phyloP scores from a whole-genome alignment of 345 rosid genomes.

The Balakata baccata region DNA sequence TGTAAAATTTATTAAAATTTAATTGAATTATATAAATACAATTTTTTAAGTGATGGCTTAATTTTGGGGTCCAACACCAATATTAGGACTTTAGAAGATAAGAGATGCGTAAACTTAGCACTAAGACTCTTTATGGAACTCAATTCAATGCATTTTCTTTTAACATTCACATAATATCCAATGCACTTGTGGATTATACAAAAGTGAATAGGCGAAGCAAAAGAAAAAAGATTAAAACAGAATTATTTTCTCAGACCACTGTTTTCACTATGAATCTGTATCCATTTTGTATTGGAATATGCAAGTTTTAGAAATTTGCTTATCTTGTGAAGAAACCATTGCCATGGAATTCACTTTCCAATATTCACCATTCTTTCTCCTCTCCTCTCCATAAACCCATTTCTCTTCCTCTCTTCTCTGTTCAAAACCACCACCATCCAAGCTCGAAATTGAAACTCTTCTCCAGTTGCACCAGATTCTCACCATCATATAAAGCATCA shows the following conservation, averaged over 20 bases:
- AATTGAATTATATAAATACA: no score
- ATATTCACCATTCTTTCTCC: conserved; percentile 38
- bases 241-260: conserved; percentile 4
- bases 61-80: no score
- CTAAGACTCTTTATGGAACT: no score
- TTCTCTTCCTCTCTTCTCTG: conserved; percentile 39
- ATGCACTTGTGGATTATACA: no score
- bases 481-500: conserved; percentile 59
- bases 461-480: conserved; percentile 69
- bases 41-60: no score
- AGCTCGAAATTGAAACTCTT: conserved; percentile 38
- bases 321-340: conserved; percentile 30
- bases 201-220: no score
- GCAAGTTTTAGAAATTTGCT: conserved; percentile 32
- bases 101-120: no score
- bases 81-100: no score
- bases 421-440: conserved; percentile 28
- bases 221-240: no score
- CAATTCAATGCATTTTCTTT: no score
- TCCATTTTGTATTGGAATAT: conserved; percentile 42
- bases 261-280: conserved; percentile 24
- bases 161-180: no score
- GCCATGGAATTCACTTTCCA: conserved; percentile 44
- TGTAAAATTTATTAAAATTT: no score
- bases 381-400: conserved; percentile 38